Evolutionary conservation across 768 basidiomycete species (phyloP), one percentile per base, ranked within the genome.

Genomic region (Sutorius australiensis): DNA sequence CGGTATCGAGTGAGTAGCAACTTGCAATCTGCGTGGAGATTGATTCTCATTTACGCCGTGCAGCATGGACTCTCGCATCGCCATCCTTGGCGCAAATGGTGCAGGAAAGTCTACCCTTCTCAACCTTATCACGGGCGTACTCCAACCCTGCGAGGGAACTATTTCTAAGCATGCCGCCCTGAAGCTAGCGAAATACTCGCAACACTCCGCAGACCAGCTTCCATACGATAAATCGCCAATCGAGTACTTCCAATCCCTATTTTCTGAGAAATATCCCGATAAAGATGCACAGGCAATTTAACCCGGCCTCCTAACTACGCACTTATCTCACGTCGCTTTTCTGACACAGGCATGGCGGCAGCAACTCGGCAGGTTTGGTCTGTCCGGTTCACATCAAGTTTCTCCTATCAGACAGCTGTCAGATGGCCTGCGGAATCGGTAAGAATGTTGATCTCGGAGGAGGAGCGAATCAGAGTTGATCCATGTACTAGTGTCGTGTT

Each of bases 111-210:
- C 92, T 43, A 95, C 92, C 12, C 81, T 95, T 43, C 80, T 95
- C 43, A 82, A 95, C 75, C 81, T 97, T 47, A 90, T 99, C 74
- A 98, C 89, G 19, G 79, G 89, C 52, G 78, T 67, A 10, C 79
- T 95, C 36, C 86, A 88, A 52, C 93, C 95, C 1, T 74, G 73
- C 58, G 81, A 88, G 68, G 97, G 97, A 46, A 92, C 91, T 36
- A 69, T 99, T 61, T 89, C 89, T 46, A 92, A 92, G 64, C 97
- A 99, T 70, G 77, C 87, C 39, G 79, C 78, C 17, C 81, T 99
- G 62, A 99, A 99, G 72, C 83, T 99, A 53, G 91, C 94, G 60
- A 99, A 98, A 73, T 99, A 99, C 79, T 93, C 90, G 6, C 97
- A 99, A 75, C 97, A 99, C 77, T 92, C 89, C 49, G 95, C 97